phyloP scores from a whole-genome alignment of 1,284 basidiomycete species.

The Tilletia setariae region DNA sequence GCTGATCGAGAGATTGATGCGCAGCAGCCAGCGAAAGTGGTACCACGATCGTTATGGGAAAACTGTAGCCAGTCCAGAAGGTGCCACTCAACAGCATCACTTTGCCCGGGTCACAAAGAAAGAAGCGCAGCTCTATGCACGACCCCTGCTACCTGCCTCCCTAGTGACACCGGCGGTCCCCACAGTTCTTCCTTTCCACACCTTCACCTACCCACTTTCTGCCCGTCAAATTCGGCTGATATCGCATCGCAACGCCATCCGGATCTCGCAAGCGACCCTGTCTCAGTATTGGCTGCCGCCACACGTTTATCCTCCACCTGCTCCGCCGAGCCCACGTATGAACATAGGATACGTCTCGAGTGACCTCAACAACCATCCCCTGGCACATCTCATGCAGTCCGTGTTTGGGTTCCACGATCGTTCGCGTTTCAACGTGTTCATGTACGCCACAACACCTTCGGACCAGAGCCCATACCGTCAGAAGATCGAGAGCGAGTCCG shows the following conservation, averaged over 20 bases:
- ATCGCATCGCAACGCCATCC: conserved; percentile 63
- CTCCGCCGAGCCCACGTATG: conserved; percentile 58
- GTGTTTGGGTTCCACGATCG: conserved; percentile 63
- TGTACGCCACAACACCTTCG: conserved; percentile 62
- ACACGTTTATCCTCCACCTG: conserved; percentile 61
- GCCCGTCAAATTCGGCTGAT: conserved; percentile 62
- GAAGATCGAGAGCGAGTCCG: conserved; percentile 60
- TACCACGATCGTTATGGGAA: conserved; percentile 59
- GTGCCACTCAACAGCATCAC: neutral
- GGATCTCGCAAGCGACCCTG: conserved; percentile 61
- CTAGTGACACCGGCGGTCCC: conserved; percentile 59
- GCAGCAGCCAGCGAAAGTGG: conserved; percentile 61
- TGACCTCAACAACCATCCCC: conserved; percentile 66
- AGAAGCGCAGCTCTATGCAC: conserved; percentile 37
- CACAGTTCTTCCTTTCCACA: conserved; percentile 64
- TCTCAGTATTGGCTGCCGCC: conserved; percentile 60
- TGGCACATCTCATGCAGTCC: conserved; percentile 66
- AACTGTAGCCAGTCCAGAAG: conserved; percentile 17
- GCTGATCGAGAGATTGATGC: conserved; percentile 61
- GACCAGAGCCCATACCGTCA: conserved; percentile 62
- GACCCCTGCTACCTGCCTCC: conserved; percentile 55
- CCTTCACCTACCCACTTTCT: conserved; percentile 64
- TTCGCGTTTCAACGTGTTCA: conserved; percentile 59
- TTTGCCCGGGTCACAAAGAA: neutral
- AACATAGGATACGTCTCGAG: conserved; percentile 65